Base-by-base conservation (phyloP, 2,329 filamentous ascomycete species). In the Verticillium tricorpus region DNA sequence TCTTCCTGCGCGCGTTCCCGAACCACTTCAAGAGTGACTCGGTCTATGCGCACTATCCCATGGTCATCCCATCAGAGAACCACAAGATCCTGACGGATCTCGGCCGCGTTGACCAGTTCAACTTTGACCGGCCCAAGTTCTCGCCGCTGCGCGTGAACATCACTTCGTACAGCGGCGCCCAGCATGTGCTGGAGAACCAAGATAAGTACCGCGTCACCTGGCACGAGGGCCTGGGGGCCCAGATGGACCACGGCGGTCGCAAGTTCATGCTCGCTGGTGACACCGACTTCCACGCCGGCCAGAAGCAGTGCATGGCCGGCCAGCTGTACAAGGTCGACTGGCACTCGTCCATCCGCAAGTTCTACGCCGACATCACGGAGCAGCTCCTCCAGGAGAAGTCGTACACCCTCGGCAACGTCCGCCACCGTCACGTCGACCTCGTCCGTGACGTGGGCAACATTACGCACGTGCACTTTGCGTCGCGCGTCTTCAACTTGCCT, bases 11-110 rank as follows among this genome's bases (percentile, higher is more conserved):
- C 5, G 90, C 91, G 0, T 92, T 96, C 80, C 92, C 92, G 1
- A 83, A 90, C 66, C 89, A 92, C 76, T 94, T 93, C 81, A 86
- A 85, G 71, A 76, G 81, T 22, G 88, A 95, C 77, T 93, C 89
- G 0, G 86, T 93, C 60, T 96, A 94, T 66, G 91, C 90, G 0
- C 90, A 93, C 71, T 93, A 89, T 70, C 90, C 88, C n/a, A 86
- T 86, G 83, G 76, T 78, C 2, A 87, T 89, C 2, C 91, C 92
- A 0, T 78, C 79, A 0, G 91, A 93, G 71, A 95, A 92, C 73
- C 76, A 82, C 62, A 85, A 83, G 65, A 93, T 93, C 65, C 81
- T 93, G 66, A 86, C 83, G 54, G 80, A 86, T 56, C 80, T 95
- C 5, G 84, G 85, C 61, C 85, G 89, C 55, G 89, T 82, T 55